Evolutionary conservation across 345 rosid genomes (phyloP), one percentile per base, ranked within the genome.

Genomic region (Acer yangbiense): DNA sequence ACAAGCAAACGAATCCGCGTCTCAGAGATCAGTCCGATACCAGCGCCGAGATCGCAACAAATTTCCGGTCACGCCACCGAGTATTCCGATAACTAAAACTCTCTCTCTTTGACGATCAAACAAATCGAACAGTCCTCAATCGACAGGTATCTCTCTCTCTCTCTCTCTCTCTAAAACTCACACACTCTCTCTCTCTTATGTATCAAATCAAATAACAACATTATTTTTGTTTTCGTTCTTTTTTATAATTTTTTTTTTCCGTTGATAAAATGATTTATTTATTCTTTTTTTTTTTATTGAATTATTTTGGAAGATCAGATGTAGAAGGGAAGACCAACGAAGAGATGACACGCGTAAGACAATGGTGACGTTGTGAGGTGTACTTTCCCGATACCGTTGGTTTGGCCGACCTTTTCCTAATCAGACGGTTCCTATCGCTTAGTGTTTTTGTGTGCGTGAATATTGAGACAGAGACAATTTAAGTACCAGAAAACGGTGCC

Each of bases 21-120:
- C 76, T 48, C 3, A 29, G 68, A 76, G 70, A 72, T 17, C 78
- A 73, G 68, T 68, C 14, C 4, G 69, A 35, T 65, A 50, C 68
- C 68, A 55, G 65, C 78, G 70, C 76, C 73, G 70, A 78, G 84
- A 85, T 77, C 84, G 41, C 79, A 76, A 65, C 61, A 61, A 84
- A 68, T 72, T 78, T 54, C 70, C 71, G 63, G 78, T 83, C 76
- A 75, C 76, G 82, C 79, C 71, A 61, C 85, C 79, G 79, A 67
- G 43, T 75, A 84, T 79, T 71, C 87, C 81, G 86, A 83, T 81
- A 57, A 84, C 66, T 18, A 25, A 74, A 65, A 25, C 72, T 10
- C 32, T 62, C 65, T 62, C 65, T 41, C 50, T 43, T 50, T 64
- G 73, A 39, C 14, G 64, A 74, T 72, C 75, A 71, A 86, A 72